Evolutionary conservation across 1,284 basidiomycete genomes (phyloP).

Genomic region (Wallemia mellicola): DNA sequence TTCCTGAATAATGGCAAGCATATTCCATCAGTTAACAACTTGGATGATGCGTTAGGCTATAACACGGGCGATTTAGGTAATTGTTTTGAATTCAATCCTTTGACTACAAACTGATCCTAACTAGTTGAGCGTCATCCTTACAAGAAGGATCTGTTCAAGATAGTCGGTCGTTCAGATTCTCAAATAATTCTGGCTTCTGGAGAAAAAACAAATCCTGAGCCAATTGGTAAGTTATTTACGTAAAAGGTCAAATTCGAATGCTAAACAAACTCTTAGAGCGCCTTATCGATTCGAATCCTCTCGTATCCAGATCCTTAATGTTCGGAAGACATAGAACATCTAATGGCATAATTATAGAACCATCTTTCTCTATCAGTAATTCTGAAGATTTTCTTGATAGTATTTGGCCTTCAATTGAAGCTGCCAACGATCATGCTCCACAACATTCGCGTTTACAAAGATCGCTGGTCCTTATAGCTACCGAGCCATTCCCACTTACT

Average conservation of each 20-base stretch:
- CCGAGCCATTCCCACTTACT: not conserved
- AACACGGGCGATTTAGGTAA: not conserved
- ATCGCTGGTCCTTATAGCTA: not conserved
- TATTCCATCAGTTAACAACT: not conserved
- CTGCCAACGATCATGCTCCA: not conserved
- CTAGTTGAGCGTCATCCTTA: not conserved
- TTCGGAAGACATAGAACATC: not conserved
- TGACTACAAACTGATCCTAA: not conserved
- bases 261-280: not conserved
- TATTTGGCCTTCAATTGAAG: not conserved
- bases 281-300: not conserved
- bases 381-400: not conserved
- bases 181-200: not conserved
- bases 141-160: not conserved
- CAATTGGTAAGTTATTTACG: not conserved
- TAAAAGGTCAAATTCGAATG: not conserved
- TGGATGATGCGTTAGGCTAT: not conserved
- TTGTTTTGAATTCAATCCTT: not conserved
- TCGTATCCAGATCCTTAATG: not conserved
- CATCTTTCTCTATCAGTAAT: not conserved
- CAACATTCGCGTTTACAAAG: not conserved
- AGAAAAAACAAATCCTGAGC: not conserved
- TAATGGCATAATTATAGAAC: not conserved
- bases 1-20: not conserved
- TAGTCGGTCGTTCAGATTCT: not conserved